A percentile compares a stretch with the other conserved stretches of the same genome.
Conservation (phyloP, 345 rosid species). For the Salix purpurea region DNA sequence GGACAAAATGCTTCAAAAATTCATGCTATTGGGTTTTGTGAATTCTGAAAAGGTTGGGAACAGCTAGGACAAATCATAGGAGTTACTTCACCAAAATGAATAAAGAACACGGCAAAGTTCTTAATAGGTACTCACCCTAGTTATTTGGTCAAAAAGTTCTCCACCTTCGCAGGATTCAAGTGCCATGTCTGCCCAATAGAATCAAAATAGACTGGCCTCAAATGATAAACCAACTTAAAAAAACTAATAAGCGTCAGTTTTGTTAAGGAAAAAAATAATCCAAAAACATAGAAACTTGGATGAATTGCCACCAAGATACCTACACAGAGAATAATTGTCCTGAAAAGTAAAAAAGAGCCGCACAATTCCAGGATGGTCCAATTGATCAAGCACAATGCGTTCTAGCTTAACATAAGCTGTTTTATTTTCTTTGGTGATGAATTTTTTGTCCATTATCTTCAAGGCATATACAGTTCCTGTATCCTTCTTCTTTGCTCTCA, state of each 20-base stretch:
- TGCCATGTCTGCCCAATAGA: constrained; percentile 72
- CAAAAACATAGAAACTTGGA: constrained; percentile 1
- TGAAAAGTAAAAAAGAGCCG: constrained; percentile 87
- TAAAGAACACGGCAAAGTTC: neutral
- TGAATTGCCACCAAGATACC: constrained; percentile 29
- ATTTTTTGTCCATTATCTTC: constrained; percentile 98
- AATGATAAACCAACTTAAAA: neutral
- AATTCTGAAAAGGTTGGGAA: neutral
- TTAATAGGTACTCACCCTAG: constrained; percentile 60
- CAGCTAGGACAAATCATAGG: neutral
- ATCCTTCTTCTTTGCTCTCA: constrained; percentile 91
- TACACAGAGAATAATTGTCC: constrained; percentile 83
- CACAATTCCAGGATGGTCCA: constrained; percentile 94
- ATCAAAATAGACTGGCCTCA: constrained; percentile 30
- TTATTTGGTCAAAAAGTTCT: constrained; percentile 96
- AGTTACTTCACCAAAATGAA: constrained; percentile 1
- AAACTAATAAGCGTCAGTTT: neutral
- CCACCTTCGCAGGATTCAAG: constrained; percentile 99
- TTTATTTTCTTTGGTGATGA: constrained; percentile 96
- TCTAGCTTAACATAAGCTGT: constrained; percentile 93
- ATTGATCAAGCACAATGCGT: constrained; percentile 92
- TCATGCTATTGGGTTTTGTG: neutral
- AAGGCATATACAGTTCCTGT: constrained; percentile 79
- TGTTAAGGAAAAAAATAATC: neutral
- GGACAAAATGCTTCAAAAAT: neutral